Evolutionary conservation across 805 yeast genomes (phyloP), one percentile per base, ranked within the genome.

Genomic region (Blastobotrys americana): DNA sequence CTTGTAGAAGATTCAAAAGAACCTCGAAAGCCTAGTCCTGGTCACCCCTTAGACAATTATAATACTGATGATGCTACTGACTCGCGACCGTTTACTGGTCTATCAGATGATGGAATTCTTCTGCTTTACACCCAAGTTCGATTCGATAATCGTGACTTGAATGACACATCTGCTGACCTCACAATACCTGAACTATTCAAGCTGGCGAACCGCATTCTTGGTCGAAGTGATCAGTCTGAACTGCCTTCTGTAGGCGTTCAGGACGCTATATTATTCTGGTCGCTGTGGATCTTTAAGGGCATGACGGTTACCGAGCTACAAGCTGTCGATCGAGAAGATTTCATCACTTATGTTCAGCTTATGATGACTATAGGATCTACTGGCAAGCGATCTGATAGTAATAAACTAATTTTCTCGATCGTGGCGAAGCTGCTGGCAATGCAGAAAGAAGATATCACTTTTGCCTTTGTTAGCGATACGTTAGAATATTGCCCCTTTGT

Each of bases 401-500:
- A 74, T 52, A 57, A 61, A 51, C 66, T 77, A 23, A 67, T 72
- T 8, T 75, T 78, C 54, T 80, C 89, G 0, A 65, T 85, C 36
- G 62, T 86, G 28, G 78, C 84, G 1, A 78, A 79, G 52, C 56
- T 85, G 1, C 64, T 90, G 52, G 73, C 82, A 5, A 58, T 73
- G 17, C 61, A 79, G 25, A 75, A 80, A 0, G 85, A 84, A 47
- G 66, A 67, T 1, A 62, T 70, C 9, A 64, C 83, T 0, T 85
- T 77, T 61, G 66, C 67, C 2, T 84, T 83, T 57, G 65, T 86
- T 13, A 57, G 70, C 19, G 87, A 85, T 56, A 71, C 87, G 0
- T 67, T 90, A 41, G 65, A 68, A 22, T 68, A 74, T 42, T 83
- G 90, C 56, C 89, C 93, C 1, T 77, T 72, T 56, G 77, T 72